Base-by-base conservation (phyloP, 192 early-diverging fungal genomes). In the Podila horticola region DNA sequence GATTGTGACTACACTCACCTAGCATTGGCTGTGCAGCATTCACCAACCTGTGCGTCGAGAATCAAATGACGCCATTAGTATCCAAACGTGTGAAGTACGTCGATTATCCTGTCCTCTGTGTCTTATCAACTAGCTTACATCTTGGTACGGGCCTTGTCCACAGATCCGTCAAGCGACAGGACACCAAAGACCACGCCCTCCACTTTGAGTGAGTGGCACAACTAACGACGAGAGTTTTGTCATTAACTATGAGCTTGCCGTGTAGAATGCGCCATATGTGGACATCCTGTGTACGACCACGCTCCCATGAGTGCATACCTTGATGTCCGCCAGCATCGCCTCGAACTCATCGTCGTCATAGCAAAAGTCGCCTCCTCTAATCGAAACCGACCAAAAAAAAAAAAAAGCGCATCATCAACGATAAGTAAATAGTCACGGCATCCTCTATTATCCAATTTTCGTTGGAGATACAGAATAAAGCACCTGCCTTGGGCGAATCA, bases 151-250 rank as follows among this genome's bases (percentile, higher is more conserved):
- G 64, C 69, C 28, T 74, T 74, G 68, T 93, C 92, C 19, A 93
- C 75, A 5, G 75, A 63, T n/a, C 92, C 91, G 57, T 91, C 75
- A 7, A 83, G 83, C 2, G 59, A 63, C 1, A 93, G 69, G 9
- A 92, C 77, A 3, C 92, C 92, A 82, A 93, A 84, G 6, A 92
- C 92, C 10, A 93, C 90, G 0, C 92, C 92, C 28, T 87, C 75
- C 38, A 72, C 70, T 34, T 68, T 63, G 11, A 72, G 38, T 11
- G 28, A 41, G 38, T 79, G 69, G 55, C 76, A 79, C 1, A 79
- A 22, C 76, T 79, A 48, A 26, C 30, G 33, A 60, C 17, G 45
- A 17, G 31, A 66, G 28, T 57, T n/a, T 34, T 10, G 15, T 28
- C 12, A 2, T 11, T 7, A 29, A 30, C 59, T 33, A 17, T 45